phyloP scores from a whole-genome alignment of 805 yeast genomes.

The Candida nanaspora region DNA sequence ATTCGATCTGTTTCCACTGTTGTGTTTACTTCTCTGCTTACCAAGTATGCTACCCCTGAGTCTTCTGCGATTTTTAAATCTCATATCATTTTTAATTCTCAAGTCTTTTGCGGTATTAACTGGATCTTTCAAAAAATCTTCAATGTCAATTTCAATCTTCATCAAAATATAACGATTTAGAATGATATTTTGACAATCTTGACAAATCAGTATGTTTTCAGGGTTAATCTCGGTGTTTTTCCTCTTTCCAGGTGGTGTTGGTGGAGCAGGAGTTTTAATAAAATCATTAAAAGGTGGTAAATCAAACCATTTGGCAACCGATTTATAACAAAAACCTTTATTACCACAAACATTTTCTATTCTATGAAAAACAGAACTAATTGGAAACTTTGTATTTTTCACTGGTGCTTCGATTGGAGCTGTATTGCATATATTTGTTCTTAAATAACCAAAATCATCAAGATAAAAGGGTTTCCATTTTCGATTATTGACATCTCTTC shows the following conservation, averaged over 20 bases:
- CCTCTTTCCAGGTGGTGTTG: constrained; percentile 25
- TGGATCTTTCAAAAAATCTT: constrained; percentile 16
- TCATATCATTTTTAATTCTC: constrained; percentile 19
- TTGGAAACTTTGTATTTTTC: constrained; percentile 21
- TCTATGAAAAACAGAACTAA: constrained; percentile 21
- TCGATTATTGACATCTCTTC: constrained; percentile 5
- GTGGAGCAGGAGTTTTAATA: constrained; percentile 25
- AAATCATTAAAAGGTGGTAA: constrained; percentile 29
- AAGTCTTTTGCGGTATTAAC: constrained; percentile 8
- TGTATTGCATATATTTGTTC: constrained; percentile 3
- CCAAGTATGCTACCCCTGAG: constrained; percentile 5
- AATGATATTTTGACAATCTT: constrained; percentile 20
- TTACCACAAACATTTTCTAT: constrained; percentile 18
- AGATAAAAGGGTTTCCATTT: constrained; percentile 23
- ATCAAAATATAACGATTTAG: constrained; percentile 21
- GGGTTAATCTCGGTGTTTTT: constrained; percentile 20
- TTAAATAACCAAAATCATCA: constrained; percentile 22
- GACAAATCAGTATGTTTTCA: constrained; percentile 25
- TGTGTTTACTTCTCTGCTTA: too few species aligned
- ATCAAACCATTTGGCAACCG: constrained; percentile 28
- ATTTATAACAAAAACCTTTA: constrained; percentile 18
- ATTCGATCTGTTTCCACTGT: too few species aligned
- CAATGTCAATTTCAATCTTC: constrained; percentile 22
- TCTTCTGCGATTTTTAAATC: constrained; percentile 24
- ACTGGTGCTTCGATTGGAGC: not conserved